Conservation (phyloP, 306 rosid species). For the Adenanthera pavonina region DNA sequence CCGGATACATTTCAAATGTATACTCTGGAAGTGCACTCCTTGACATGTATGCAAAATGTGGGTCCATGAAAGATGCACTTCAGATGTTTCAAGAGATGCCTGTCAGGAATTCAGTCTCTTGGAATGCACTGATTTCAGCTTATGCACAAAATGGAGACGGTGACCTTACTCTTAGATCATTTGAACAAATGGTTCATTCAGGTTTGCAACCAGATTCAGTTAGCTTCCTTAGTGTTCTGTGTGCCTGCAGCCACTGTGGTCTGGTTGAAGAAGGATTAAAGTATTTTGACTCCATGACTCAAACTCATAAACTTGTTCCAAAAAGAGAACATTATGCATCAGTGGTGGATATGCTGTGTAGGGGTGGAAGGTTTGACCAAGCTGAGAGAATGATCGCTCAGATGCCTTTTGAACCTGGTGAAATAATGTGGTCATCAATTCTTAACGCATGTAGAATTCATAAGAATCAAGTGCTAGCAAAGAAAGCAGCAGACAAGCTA, state of each 20-base stretch:
- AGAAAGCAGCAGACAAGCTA: conserved; percentile 72
- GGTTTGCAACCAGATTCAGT: conserved; percentile 82
- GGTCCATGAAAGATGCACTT: conserved; percentile 74
- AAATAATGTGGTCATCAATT: conserved; percentile 83
- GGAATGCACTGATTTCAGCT: conserved; percentile 92
- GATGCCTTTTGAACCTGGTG: conserved; percentile 89
- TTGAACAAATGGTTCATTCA: conserved; percentile 72
- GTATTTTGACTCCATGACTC: conserved; percentile 66
- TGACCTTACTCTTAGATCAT: conserved; percentile 58
- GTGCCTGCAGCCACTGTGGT: conserved; percentile 93
- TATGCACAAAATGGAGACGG: conserved; percentile 85
- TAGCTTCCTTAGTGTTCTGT: conserved; percentile 74
- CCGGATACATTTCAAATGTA: conserved; percentile 76
- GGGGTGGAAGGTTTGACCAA: conserved; percentile 69
- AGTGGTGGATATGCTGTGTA: conserved; percentile 77
- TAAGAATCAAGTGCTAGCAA: conserved; percentile 78
- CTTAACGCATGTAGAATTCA: conserved; percentile 88
- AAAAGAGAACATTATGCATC: conserved; percentile 82
- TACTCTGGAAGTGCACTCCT: conserved; percentile 87
- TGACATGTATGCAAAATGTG: conserved; percentile 97
- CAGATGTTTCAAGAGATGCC: conserved; percentile 83
- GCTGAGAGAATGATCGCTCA: conserved; percentile 72
- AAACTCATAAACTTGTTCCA: conserved; percentile 58
- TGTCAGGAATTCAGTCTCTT: conserved; percentile 70
- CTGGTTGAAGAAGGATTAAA: conserved; percentile 76